Evolutionary conservation across 371 early-diverging fungal species (phyloP).

Genomic region (Circinella minor): DNA sequence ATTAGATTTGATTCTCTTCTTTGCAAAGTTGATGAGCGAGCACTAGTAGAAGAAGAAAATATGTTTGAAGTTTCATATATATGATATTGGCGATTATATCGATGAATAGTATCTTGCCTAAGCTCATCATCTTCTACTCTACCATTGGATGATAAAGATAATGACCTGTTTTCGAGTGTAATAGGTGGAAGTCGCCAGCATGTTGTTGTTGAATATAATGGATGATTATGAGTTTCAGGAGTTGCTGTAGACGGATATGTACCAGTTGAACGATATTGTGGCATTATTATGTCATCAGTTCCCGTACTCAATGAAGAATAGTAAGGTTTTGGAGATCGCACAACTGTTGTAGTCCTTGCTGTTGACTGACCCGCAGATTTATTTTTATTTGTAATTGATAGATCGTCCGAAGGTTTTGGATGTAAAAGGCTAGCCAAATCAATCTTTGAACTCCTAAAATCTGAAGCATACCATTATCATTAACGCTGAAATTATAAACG

Average conservation of each 20-base stretch:
- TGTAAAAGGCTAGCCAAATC: background rate
- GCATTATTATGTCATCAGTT: too few relatives aligned
- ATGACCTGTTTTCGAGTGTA: background rate
- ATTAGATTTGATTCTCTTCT: too few relatives aligned
- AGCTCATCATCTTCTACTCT: background rate
- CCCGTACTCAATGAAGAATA: too few relatives aligned
- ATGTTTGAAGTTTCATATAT: background rate
- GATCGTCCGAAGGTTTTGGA: background rate
- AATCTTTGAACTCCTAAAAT: background rate
- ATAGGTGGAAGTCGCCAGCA: constrained; percentile 4
- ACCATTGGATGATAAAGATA: background rate
- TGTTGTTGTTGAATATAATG: background rate
- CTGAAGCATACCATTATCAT: too few relatives aligned
- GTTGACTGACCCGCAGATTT: background rate
- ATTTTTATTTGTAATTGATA: background rate
- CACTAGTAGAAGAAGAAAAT: background rate
- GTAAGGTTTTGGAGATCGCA: background rate
- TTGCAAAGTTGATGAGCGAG: too few relatives aligned
- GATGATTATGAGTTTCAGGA: background rate
- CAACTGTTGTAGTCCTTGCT: background rate
- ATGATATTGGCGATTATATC: background rate
- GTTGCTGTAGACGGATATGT: too few relatives aligned
- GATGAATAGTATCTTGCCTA: background rate
- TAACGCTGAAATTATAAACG: too few relatives aligned
- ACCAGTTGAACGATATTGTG: too few relatives aligned